Percentiles rank a stretch among this genome's conserved stretches.
Evolutionary conservation across 371 early-diverging fungal species (phyloP).

Genomic region (Apophysomyces ossiformis): DNA sequence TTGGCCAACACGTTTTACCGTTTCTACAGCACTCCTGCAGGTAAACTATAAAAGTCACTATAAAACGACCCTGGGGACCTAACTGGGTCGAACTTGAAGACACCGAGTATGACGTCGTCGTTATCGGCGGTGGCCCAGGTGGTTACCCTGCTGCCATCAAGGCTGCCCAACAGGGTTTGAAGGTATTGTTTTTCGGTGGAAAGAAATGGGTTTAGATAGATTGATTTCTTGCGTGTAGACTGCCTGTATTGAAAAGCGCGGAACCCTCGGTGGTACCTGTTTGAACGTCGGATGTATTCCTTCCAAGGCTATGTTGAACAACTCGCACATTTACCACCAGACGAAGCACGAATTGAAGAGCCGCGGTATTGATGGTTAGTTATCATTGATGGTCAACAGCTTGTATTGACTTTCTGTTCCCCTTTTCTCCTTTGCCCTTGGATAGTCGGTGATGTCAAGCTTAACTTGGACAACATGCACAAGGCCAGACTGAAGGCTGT

Average conservation of each 20-base stretch:
- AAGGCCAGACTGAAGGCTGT: slow-evolving; percentile 92
- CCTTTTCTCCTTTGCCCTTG: no score
- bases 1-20: slow-evolving; percentile 60
- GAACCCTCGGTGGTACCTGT: slow-evolving; percentile 97
- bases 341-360: slow-evolving; percentile 89
- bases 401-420: neutral
- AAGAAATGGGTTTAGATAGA: neutral
- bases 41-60: slow-evolving; percentile 29
- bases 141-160: slow-evolving; percentile 99
- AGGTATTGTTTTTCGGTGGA: slow-evolving; percentile 59
- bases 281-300: slow-evolving; percentile 99
- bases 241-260: slow-evolving; percentile 97
- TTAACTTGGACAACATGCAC: slow-evolving; percentile 91
- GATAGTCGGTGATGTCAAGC: slow-evolving; percentile 75
- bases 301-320: slow-evolving; percentile 97
- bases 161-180: slow-evolving; percentile 96
- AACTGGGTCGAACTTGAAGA: slow-evolving; percentile 17
- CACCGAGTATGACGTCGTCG: slow-evolving; percentile 82
- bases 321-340: slow-evolving; percentile 96
- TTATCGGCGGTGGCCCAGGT: slow-evolving; percentile 97
- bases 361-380: slow-evolving; percentile 90
- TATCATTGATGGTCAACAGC: neutral
- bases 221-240: slow-evolving; percentile 58
- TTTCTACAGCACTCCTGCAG: slow-evolving; percentile 62
- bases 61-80: neutral